A percentile compares a stretch with the other conserved stretches of the same genome.
Evolutionary conservation across 177 flowering plant genomes (phyloP).

Genomic region (Tripterygium wilfordii): DNA sequence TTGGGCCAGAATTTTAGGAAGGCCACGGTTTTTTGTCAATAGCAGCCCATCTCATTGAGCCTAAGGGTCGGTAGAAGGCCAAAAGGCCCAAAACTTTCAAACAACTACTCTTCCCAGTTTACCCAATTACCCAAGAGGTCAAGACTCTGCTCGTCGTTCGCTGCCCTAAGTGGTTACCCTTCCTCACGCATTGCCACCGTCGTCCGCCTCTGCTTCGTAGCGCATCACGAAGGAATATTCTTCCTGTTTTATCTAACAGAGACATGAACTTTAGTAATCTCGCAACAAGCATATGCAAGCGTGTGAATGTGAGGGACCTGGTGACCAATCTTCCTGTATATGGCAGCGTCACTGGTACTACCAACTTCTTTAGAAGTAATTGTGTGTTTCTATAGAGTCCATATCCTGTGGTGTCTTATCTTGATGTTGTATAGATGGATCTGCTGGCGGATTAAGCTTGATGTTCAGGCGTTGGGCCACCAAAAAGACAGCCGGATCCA

Average conservation of each 20-base stretch:
- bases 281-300: constrained; percentile 37
- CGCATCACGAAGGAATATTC: no score
- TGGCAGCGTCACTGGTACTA: constrained; percentile 36
- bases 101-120: no score
- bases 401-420: not conserved
- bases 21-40: no score
- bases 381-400: not conserved
- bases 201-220: no score
- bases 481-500: constrained; percentile 87
- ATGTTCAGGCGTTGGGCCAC: constrained; percentile 89
- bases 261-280: constrained; percentile 36
- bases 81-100: no score
- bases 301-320: constrained; percentile 50
- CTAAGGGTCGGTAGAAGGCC: no score
- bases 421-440: constrained; percentile 32
- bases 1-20: no score
- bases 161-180: no score
- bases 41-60: no score
- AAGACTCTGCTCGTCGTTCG: no score
- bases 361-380: not conserved
- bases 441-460: constrained; percentile 64
- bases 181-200: no score
- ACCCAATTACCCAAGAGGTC: no score
- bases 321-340: constrained; percentile 49
- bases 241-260: constrained; percentile 30